Evolutionary conservation across 495 filamentous ascomycete species (phyloP).

Genomic region (Usnea hakonensis): DNA sequence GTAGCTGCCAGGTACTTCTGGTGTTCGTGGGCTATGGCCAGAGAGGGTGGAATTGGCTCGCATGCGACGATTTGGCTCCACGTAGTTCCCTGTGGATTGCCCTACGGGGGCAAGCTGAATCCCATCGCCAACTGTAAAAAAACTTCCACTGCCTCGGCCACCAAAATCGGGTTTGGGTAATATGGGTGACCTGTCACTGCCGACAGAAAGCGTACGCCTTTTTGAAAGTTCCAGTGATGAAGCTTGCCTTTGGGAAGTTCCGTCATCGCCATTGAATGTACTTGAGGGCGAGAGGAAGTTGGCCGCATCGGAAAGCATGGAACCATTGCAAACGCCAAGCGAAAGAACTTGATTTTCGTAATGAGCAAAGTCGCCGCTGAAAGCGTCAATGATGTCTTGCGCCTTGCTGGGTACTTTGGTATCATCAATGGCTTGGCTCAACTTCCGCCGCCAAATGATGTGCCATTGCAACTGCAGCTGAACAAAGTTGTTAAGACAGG

Average conservation of each 20-base stretch:
- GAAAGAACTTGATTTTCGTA: constrained; percentile 42
- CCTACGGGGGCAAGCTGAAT: constrained; percentile 3
- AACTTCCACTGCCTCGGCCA: constrained; percentile 22
- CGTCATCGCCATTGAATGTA: constrained; percentile 27
- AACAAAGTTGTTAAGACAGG: constrained; percentile 72
- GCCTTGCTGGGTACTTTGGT: constrained; percentile 55
- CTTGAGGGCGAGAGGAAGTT: constrained; percentile 45
- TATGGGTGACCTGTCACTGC: constrained; percentile 56
- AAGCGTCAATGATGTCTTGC: constrained; percentile 59
- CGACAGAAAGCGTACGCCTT: constrained; percentile 51
- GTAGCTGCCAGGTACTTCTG: constrained; percentile 26
- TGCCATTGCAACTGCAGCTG: constrained; percentile 76
- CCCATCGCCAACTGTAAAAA: constrained; percentile 20
- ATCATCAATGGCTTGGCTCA: constrained; percentile 63
- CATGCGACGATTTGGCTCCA: constrained; percentile 16
- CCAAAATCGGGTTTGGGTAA: constrained; percentile 28
- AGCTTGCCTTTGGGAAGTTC: constrained; percentile 35
- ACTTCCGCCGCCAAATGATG: constrained; percentile 67
- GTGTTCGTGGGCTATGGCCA: constrained; percentile 33
- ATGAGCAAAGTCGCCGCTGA: constrained; percentile 63
- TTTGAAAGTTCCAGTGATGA: constrained; percentile 40
- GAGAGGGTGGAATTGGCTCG: constrained; percentile 37
- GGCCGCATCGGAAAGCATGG: constrained; percentile 44
- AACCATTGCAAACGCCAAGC: constrained; percentile 52
- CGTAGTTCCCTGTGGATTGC: neutral